Evolutionary conservation across 2,329 filamentous ascomycete species (phyloP).

Genomic region (Penicillium sp.): DNA sequence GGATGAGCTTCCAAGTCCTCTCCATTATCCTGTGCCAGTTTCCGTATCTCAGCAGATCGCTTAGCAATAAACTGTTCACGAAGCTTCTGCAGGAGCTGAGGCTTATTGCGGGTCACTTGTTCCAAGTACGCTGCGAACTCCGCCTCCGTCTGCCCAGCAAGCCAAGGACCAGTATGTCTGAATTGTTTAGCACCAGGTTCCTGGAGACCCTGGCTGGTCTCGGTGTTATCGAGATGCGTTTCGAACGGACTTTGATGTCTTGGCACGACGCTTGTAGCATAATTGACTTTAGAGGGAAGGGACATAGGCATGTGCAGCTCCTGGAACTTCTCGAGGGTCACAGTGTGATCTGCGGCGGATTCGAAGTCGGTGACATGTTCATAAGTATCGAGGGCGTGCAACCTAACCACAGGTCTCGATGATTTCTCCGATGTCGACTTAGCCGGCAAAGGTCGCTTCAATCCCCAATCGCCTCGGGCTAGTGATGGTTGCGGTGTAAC

Average conservation of each 20-base stretch:
- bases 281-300: constrained; percentile 41
- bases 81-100: constrained; percentile 38
- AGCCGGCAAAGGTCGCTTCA: constrained; percentile 79
- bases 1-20: constrained; percentile 32
- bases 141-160: constrained; percentile 54
- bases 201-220: constrained; percentile 32
- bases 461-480: constrained; percentile 81
- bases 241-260: constrained; percentile 44
- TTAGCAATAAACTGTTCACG: constrained; percentile 35
- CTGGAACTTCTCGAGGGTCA: constrained; percentile 81
- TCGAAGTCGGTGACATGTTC: constrained; percentile 89
- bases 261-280: constrained; percentile 27
- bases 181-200: constrained; percentile 47
- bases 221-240: constrained; percentile 45
- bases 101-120: constrained; percentile 43
- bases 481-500: constrained; percentile 72
- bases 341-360: constrained; percentile 75
- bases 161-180: constrained; percentile 59
- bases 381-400: constrained; percentile 76
- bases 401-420: constrained; percentile 68
- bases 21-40: constrained; percentile 42
- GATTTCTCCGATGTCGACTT: constrained; percentile 70
- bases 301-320: constrained; percentile 74
- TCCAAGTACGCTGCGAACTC: constrained; percentile 56
- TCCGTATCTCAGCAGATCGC: constrained; percentile 36